Base-by-base conservation (phyloP, 371 early-diverging fungal genomes). In the Mortierella sp. region DNA sequence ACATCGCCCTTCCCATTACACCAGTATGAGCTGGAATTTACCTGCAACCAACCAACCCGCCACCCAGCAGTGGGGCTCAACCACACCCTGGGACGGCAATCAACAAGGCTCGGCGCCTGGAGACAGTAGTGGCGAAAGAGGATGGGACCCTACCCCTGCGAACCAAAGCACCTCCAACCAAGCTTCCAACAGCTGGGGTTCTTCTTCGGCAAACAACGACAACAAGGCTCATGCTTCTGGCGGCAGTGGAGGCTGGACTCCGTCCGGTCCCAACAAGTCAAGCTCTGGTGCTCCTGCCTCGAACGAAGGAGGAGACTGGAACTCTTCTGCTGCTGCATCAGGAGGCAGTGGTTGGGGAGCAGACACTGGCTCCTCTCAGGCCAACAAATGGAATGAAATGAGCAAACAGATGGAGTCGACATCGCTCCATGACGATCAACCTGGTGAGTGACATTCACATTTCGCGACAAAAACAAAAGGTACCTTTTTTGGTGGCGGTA, bases 351-450 rank as follows among this genome's bases (percentile, higher is more conserved):
- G 49, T 12, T 41, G 75, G 43, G 65, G 49, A 7, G 43, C 24
- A 11, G 5, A 48, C 12, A 46, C 74, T 11, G n/a, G 16, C 29
- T 58, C 71, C n/a, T 54, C 76, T 43, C 43, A 60, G 4, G 11
- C 72, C 46, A 16, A 29, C 60, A 12, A 41, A 18, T 70, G 72
- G 76, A n/a, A 38, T 6, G 60, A 48, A 48, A 58, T 72, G 54
- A 1, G 54, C 18, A 41, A n/a, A n/a, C 75, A 75, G 24, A 80
- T 80, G 80, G 76, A 75, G 7, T 32, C 70, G 10, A 49, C 75
- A 48, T 56, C 41, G 63, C 60, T 75, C 32, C 21, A 43, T 46
- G 58, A 75, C 41, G 76, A 72, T 41, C 70, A 63, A 6, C 18
- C 58, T 27, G 56, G 77, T 76, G 29, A 70, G 48, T 71, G 5